Conservation (phyloP, 768 basidiomycete genomes). For the Leccinum fibrillosum region DNA sequence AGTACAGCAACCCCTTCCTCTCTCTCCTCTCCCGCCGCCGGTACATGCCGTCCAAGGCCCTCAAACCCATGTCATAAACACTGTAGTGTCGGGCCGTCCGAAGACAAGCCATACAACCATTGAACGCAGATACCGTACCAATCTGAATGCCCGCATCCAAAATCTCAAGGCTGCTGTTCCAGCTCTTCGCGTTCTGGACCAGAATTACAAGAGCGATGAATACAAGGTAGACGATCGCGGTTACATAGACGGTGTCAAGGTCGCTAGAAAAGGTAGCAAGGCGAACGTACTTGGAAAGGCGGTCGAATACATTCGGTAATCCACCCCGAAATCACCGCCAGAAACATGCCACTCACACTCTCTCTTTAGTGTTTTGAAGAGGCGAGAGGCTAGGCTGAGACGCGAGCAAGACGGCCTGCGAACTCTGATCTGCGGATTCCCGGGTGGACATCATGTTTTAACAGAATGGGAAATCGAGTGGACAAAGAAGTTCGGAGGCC, state of each 20-base stretch:
- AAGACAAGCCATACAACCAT: conserved; percentile 91
- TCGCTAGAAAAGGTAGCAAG: conserved; percentile 88
- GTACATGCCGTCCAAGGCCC: conserved; percentile 22
- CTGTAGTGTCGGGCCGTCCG: conserved; percentile 18
- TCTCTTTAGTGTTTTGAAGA: conserved; percentile 65
- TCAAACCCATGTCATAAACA: conserved; percentile 22
- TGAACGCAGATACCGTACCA: conserved; percentile 84
- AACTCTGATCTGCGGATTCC: conserved; percentile 63
- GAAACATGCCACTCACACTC: conserved; percentile 3
- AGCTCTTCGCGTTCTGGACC: conserved; percentile 75
- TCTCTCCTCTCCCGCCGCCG: conserved; percentile 40
- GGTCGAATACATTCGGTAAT: conserved; percentile 79
- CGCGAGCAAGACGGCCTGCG: conserved; percentile 77
- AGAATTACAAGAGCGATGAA: conserved; percentile 40
- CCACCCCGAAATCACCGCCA: not conserved
- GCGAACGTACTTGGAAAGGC: conserved; percentile 89
- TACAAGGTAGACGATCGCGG: conserved; percentile 73
- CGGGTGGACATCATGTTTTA: conserved; percentile 68
- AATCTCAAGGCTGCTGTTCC: conserved; percentile 78
- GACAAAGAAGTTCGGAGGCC: conserved; percentile 70
- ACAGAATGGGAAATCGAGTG: conserved; percentile 77
- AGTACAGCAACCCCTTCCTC: conserved; percentile 23
- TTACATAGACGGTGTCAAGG: conserved; percentile 89
- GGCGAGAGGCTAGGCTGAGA: conserved; percentile 65
- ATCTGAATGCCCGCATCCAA: conserved; percentile 83